These are phyloP conservation scores for Hypoxylon sp. DNA, from an alignment of 2,329 filamentous ascomycete genomes.

Conservation along the genomic window DNA sequence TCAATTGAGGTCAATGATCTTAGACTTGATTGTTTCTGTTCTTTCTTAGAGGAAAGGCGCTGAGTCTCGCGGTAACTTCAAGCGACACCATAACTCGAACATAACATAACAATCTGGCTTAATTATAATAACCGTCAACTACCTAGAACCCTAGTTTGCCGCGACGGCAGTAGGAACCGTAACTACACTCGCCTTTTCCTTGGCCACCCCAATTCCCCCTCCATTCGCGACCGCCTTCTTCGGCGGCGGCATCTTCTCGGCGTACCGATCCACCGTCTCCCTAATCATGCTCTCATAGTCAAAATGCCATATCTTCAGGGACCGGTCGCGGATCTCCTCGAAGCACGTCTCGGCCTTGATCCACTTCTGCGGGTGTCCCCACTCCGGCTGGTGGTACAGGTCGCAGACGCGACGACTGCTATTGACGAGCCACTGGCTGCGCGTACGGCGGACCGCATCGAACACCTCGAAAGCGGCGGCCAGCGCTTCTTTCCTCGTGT, in stretches of 20 bases:
- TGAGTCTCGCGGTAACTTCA: no score
- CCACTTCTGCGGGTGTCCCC: conserved; percentile 36
- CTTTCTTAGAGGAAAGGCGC: no score
- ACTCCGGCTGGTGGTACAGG: conserved; percentile 40
- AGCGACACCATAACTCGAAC: no score
- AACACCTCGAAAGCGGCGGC: conserved; percentile 36
- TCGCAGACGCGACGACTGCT: conserved; percentile 43
- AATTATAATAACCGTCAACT: background rate
- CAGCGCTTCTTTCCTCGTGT: conserved; percentile 29
- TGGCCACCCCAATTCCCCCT: background rate
- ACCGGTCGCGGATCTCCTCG: conserved; percentile 41
- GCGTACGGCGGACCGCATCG: conserved; percentile 33
- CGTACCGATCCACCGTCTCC: conserved; percentile 33
- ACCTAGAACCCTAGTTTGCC: conserved; percentile 5
- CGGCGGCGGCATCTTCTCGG: conserved; percentile 3
- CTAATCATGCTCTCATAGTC: conserved; percentile 40
- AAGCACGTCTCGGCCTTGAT: conserved; percentile 42
- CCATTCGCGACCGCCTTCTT: background rate
- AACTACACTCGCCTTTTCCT: background rate
- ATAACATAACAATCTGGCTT: background rate
- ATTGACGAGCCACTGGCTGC: conserved; percentile 44
- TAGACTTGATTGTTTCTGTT: no score
- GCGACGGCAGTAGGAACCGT: conserved; percentile 6
- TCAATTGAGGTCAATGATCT: no score
- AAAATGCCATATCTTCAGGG: conserved; percentile 43